Conservation (phyloP, 495 filamentous ascomycete species). For the Penicillium diatomitis region DNA sequence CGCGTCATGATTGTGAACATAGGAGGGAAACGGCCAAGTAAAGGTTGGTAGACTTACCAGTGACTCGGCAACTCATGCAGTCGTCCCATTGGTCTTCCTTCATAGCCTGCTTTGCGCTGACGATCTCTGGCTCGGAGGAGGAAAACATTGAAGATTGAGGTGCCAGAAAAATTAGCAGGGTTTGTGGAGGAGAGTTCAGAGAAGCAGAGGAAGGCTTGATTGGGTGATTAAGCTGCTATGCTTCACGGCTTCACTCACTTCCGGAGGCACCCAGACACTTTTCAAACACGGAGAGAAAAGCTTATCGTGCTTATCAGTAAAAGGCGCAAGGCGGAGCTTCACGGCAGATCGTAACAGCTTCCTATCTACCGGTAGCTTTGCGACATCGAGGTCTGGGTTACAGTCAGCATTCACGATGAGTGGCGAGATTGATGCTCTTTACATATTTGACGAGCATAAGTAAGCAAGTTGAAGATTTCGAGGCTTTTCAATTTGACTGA, state of each 20-base stretch:
- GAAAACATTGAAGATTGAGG: constrained; percentile 8
- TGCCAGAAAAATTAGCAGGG: no score
- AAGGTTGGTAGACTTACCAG: constrained; percentile 39
- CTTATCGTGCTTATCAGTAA: constrained; percentile 12
- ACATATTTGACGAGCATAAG: constrained; percentile 93
- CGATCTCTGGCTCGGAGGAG: constrained; percentile 7
- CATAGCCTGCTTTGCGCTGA: constrained; percentile 38
- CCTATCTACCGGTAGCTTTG: constrained; percentile 13
- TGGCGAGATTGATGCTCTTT: constrained; percentile 86
- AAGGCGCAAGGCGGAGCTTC: constrained; percentile 20
- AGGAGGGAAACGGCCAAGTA: no score
- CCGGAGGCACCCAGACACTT: no score
- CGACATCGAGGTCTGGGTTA: constrained; percentile 4
- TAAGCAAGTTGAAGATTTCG: constrained; percentile 26
- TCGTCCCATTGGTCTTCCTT: constrained; percentile 59
- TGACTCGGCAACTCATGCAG: constrained; percentile 58
- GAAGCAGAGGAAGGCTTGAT: no score
- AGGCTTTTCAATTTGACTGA: constrained; percentile 1
- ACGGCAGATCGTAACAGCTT: constrained; percentile 28
- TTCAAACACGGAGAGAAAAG: background rate
- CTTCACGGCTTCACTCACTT: no score
- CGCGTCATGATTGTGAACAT: no score
- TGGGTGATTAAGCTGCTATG: no score
- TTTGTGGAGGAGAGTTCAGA: no score
- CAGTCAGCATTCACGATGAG: constrained; percentile 46